Evolutionary conservation across 2,329 filamentous ascomycete species (phyloP), one percentile per base, ranked within the genome.

Genomic region (Calonectria pauciramosa): DNA sequence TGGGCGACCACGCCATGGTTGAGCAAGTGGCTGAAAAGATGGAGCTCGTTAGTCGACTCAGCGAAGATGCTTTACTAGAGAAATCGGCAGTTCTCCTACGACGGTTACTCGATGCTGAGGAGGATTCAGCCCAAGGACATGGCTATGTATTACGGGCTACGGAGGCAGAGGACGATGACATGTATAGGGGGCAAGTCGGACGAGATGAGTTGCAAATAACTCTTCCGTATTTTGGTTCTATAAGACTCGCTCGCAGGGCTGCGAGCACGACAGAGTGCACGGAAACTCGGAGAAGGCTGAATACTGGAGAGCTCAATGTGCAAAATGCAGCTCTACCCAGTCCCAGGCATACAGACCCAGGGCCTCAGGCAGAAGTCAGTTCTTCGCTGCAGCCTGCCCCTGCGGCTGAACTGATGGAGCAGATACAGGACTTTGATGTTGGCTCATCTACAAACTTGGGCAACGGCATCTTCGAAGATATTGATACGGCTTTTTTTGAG

Each of bases 11-110:
- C 13, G 65, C 69, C 28, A 70, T 70, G 56, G 18, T 75, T n/a
- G 73, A 75, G 3, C 49, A 72, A 32, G 59, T 41, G 14, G 47
- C 69, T 3, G 73, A 72, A 7, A 68, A 18, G 9, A 75, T 75
- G 69, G 38, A 66, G 11, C 28, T 34, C 9, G 28, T 74, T 38
- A 18, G 28, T 14, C 36, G 20, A 0, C 11, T 74, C 0, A 70
- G 51, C 34, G 51, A 65, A 30, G 56, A 67, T 32, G 26, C 18
- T 8, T 20, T 70, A 2, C 51, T 47, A 4, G 41, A 32, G 28
- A 65, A 65, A 4, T 47, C 38, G 7, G 60, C 60, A 34, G 60
- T 47, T 65, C 41, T 65, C 7, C 18, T 65, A 3, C 26, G 60
- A 4, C 60, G 41, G 4, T 41, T 65, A 11, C 60, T 65, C 16